Evolutionary conservation across 176 grass and related monocot species (phyloP).

Genomic region (Carex scoparia): DNA sequence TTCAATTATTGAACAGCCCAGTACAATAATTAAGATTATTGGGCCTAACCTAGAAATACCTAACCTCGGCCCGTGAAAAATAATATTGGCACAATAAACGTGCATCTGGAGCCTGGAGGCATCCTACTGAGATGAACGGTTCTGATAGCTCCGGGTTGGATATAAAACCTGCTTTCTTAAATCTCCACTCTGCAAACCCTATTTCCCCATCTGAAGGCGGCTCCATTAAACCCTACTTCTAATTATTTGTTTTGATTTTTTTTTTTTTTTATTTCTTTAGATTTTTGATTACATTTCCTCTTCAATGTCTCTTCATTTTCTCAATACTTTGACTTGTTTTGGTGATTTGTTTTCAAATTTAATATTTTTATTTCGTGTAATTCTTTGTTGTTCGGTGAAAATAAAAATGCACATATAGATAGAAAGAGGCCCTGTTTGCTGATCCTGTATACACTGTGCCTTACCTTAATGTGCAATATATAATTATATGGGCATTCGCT

Average conservation of each 20-base stretch:
- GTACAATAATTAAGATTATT: no score
- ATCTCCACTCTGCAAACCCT: not conserved
- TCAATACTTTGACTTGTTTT: not conserved
- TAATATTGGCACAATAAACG: not conserved
- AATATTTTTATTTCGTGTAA: not conserved
- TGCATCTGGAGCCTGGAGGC: not conserved
- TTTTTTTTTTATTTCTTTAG: not conserved
- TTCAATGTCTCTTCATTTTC: not conserved
- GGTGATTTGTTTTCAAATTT: not conserved
- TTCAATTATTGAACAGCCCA: not conserved
- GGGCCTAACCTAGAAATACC: not conserved
- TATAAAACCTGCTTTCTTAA: not conserved
- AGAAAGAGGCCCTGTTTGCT: constrained; percentile 27
- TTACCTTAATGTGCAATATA: constrained; percentile 24
- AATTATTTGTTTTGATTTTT: not conserved
- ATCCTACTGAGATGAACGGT: not conserved
- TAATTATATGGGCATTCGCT: constrained; percentile 15
- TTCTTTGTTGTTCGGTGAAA: not conserved
- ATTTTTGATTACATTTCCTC: not conserved
- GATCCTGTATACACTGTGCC: constrained; percentile 22
- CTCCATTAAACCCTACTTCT: not conserved
- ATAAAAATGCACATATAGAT: not conserved
- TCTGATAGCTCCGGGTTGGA: not conserved
- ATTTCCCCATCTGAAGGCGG: not conserved
- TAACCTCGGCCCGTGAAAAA: not conserved